Conservation (phyloP, 2,329 filamentous ascomycete genomes). For the Alternaria incomplexa region DNA sequence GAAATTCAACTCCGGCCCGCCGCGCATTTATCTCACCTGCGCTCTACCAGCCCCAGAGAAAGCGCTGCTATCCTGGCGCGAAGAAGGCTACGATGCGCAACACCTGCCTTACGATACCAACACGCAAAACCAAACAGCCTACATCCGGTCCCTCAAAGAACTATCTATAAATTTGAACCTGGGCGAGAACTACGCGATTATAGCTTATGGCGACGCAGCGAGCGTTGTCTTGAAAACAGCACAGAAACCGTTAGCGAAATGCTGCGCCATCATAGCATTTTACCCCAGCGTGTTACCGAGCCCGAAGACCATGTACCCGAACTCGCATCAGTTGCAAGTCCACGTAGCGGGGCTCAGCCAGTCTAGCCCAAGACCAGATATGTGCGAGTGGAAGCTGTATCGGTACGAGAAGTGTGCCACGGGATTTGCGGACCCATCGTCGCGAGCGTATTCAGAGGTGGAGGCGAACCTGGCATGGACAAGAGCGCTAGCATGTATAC, state of each 20-base stretch:
- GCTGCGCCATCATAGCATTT: constrained; percentile 51
- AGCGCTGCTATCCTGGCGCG: constrained; percentile 48
- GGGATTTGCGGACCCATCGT: constrained; percentile 53
- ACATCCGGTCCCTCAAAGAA: constrained; percentile 40
- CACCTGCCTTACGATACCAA: constrained; percentile 45
- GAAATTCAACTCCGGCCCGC: constrained; percentile 45
- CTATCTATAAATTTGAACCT: constrained; percentile 50
- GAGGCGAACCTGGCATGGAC: constrained; percentile 52
- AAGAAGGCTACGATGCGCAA: constrained; percentile 52
- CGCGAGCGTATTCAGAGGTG: constrained; percentile 48
- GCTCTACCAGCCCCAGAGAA: constrained; percentile 46
- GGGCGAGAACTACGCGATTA: constrained; percentile 44
- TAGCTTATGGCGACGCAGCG: constrained; percentile 52
- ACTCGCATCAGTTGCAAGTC: constrained; percentile 45
- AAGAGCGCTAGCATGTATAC: constrained; percentile 48
- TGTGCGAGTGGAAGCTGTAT: constrained; percentile 49
- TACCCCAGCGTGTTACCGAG: constrained; percentile 50
- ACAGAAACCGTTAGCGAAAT: constrained; percentile 50
- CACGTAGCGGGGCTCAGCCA: constrained; percentile 51
- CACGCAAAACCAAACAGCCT: constrained; percentile 31
- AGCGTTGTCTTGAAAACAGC: constrained; percentile 48
- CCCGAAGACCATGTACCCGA: constrained; percentile 48
- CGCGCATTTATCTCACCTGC: constrained; percentile 50
- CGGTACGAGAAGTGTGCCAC: constrained; percentile 46
- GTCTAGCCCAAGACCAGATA: constrained; percentile 31